Evolutionary conservation across 2,329 filamentous ascomycete species (phyloP), one percentile per base, ranked within the genome.

Genomic region (Aureobasidium sp.): DNA sequence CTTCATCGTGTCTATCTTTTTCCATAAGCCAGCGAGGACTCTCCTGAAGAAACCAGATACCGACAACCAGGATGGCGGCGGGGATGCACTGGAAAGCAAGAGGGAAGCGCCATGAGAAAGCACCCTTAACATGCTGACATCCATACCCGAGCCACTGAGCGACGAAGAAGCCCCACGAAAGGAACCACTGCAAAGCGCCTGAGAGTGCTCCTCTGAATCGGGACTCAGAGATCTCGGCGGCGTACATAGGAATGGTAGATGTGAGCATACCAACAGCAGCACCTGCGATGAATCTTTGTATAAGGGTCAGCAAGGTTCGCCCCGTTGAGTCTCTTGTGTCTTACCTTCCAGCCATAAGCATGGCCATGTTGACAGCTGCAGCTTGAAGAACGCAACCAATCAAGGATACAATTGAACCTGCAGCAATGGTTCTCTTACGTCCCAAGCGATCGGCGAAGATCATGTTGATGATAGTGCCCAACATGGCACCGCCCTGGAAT

Each of bases 111-210:
- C 57, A 60, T 23, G 44, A 51, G 13, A 60, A 60, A 2, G 27
- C 34, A 10, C 36, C 37, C 10, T 51, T 42, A 67, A 68, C 63
- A 59, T 69, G 74, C 0, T 70, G 71, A 46, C 70, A 73, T 5
- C 73, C 72, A 61, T 74, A 76, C 1, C 73, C 73, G 7, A 76
- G 53, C 74, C 74, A 76, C 55, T 75, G 72, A 3, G 74, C 74
- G 15, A 73, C 67, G 5, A 75, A 65, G 66, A 72, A 75, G 3
- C 74, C 74, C 70, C 72, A 75, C n/a, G 67, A 70, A 46, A 75
- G 61, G 68, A 74, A 72, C 71, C 71, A 75, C 52, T 72, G 68
- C 48, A 72, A 56, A 26, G 72, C 53, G 13, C 71, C 71, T 1
- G 68, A 70, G 50, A 70, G 66, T 52, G 69, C 66, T 27, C 70